Conservation (phyloP, 192 early-diverging fungal species). For the Entomortierella parvispora region DNA sequence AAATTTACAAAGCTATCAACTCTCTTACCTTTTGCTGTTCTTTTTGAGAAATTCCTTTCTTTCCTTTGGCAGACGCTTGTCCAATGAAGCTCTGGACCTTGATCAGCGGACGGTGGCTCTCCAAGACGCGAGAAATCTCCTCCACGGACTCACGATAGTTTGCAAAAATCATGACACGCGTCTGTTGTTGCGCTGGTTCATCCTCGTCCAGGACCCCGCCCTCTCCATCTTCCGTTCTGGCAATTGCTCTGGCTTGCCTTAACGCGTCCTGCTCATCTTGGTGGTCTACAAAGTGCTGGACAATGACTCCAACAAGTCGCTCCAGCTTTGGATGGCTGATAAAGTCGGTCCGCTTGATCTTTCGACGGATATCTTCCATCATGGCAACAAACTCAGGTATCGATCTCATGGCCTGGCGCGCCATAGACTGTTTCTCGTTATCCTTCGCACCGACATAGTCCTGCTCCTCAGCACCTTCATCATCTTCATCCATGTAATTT, state of each 20-base stretch:
- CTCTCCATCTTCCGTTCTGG: not conserved
- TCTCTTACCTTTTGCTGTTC: slow-evolving; percentile 78
- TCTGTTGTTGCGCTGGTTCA: slow-evolving; percentile 39
- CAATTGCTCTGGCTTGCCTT: not conserved
- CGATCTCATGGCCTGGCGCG: slow-evolving; percentile 47
- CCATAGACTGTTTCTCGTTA: slow-evolving; percentile 23
- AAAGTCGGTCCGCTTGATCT: slow-evolving; percentile 54
- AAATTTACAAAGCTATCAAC: not conserved
- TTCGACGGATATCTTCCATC: slow-evolving; percentile 47
- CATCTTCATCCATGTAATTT: slow-evolving; percentile 7
- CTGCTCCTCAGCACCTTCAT: slow-evolving; percentile 18
- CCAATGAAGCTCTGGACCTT: slow-evolving; percentile 84
- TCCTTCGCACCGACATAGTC: not conserved
- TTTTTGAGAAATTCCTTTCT: slow-evolving; percentile 85
- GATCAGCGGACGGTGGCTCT: slow-evolving; percentile 72
- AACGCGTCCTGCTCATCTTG: slow-evolving; percentile 30
- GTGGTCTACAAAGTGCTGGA: slow-evolving; percentile 72
- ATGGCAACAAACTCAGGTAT: slow-evolving; percentile 50
- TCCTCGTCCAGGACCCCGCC: not conserved
- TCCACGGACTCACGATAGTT: slow-evolving; percentile 86
- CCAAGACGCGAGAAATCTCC: slow-evolving; percentile 77
- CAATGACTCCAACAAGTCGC: slow-evolving; percentile 66
- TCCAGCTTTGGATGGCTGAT: slow-evolving; percentile 88
- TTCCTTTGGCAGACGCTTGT: slow-evolving; percentile 65
- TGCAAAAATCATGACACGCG: slow-evolving; percentile 87